A percentile compares a stretch with the other conserved stretches of the same genome.
These are phyloP conservation scores for Gossypium aridum DNA, from an alignment of 441 rosid species.

Conservation along the genomic window DNA sequence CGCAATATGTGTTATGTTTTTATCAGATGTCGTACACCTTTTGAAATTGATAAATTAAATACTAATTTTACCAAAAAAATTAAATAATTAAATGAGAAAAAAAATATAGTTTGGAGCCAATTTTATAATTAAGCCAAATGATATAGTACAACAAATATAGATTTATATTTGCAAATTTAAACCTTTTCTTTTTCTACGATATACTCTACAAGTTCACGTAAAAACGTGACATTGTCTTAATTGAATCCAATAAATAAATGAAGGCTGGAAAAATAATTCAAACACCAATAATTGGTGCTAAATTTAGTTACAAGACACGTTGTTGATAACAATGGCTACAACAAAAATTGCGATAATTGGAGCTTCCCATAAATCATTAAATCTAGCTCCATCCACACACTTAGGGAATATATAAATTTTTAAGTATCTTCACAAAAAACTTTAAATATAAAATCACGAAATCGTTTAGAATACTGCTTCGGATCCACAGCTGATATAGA, in stretches of 20 bases:
- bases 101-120: too few relatives aligned
- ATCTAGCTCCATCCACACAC: neutral
- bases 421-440: slow-evolving; percentile 40
- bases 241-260: neutral
- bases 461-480: slow-evolving; percentile 53
- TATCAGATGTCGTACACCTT: too few relatives aligned
- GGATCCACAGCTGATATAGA: slow-evolving; percentile 75
- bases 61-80: too few relatives aligned
- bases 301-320: neutral
- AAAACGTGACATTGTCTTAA: neutral
- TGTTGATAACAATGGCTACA: neutral
- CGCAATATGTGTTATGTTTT: too few relatives aligned
- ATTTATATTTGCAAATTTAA: too few relatives aligned
- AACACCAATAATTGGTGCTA: neutral
- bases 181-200: neutral
- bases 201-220: neutral
- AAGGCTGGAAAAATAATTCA: neutral
- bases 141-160: too few relatives aligned
- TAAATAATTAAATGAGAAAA: too few relatives aligned
- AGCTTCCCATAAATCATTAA: neutral
- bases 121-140: too few relatives aligned
- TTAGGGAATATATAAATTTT: neutral
- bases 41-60: too few relatives aligned
- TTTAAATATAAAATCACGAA: slow-evolving; percentile 56
- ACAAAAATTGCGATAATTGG: neutral